Evolutionary conservation across 1,284 basidiomycete genomes (phyloP), one percentile per base, ranked within the genome.

Genomic region (Pseudozyma thailandica): DNA sequence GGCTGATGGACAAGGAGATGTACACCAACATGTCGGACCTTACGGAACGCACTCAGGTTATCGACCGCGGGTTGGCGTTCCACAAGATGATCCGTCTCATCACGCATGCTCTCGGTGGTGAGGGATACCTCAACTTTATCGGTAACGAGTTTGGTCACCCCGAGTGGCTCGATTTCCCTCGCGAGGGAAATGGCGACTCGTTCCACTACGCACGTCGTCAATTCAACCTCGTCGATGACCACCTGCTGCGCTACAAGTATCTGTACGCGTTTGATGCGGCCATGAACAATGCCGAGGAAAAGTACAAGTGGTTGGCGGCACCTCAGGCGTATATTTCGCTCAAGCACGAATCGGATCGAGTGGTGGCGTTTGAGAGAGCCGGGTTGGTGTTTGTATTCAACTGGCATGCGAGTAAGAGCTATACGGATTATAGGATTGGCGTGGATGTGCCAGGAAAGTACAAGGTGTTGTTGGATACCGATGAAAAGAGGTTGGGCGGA

Each of bases 1-100:
- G 95, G 95, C 84, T 98, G 54, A 98, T 98, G 95, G 95, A 98
- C 85, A 95, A 96, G 85, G 95, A 98, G 84, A 98, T 98, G 95
- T 80, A 80, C 51, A 80, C 78, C 47, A 80, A 80, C 85, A 98
- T 98, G 95, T 96, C 93, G 23, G 92, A 95, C 82, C 57, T 97
- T 50, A 87, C 90, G 1, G 89, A 90, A 44, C 86, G 94, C 84
- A 98, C 95, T 8, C 89, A 91, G 4, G 84, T 93, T 72, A 90
- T 98, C 77, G 88, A 96, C 60, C 89, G 95, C 50, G 95, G 95
- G 27, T 82, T 98, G 28, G 89, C 93, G 12, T 85, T 98, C 76
- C 95, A 98, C 86, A 98, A 98, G 86, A 92, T 98, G 90, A 98
- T 98, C 82, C 88, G 94, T 27, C 86, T 98, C 35, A 84, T 98